Base-by-base conservation (phyloP, 352 stramenopile genomes). In the Globisporangium recalcitrans region DNA sequence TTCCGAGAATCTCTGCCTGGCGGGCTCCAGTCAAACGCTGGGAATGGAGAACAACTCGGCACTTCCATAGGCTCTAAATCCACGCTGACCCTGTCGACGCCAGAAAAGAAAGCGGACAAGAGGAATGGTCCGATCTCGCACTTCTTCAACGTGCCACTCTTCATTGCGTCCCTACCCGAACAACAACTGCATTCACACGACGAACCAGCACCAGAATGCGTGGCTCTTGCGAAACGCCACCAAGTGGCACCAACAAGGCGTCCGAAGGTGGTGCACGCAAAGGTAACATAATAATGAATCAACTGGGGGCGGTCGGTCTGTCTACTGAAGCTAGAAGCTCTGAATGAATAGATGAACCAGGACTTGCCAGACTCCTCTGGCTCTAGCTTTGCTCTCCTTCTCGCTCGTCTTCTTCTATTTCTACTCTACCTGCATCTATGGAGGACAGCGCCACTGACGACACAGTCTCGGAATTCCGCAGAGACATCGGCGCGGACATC, bases 401-500 rank as follows among this genome's bases (percentile, higher is more conserved):
- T n/a, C n/a, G n/a, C n/a, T n/a, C n/a, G n/a, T n/a, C n/a, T n/a
- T n/a, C n/a, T n/a, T 5, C 11, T 19, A 19, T 13, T 13, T 38
- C 32, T 4, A 8, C 0, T 19, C 34, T 40, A 19, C 19, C 34
- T 4, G 34, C 34, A 40, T 40, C 34, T 13, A 40, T 40, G 34
- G 34, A 40, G 11, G 10, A 40, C 34, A 10, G 34, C 34, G 13
- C 13, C 34, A 40, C 34, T 16, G 34, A 40, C 4, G 34, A 40
- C 1, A 40, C 4, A 19, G 40, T 21, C 44, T 51, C 44, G 44
- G 44, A 51, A 38, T 14, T 40, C 9, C 11, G 11, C 32, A 21
- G 58, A 40, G 0, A 19, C 34, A 40, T 40, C 60, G 31, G 63
- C 13, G 26, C 38, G 29, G 49, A 65, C 19, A 54, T 49, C 27